Base-by-base conservation (phyloP, 345 rosid species). In the Rhizophora mangle region DNA sequence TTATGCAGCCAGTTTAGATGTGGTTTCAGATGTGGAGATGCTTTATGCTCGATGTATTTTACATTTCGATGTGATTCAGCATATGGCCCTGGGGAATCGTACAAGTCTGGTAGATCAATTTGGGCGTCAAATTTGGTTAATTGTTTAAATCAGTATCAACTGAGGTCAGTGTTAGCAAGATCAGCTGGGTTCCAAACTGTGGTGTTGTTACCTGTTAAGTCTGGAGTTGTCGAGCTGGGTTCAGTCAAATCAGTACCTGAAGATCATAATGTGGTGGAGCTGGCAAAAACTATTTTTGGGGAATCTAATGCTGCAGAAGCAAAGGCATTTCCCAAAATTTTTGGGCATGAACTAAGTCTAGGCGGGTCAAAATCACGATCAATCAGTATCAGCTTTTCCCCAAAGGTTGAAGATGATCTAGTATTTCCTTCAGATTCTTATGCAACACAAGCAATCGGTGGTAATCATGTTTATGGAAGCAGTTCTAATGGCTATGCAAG, bases 181-280 rank as follows among this genome's bases (percentile, higher is more conserved):
- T 86, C 88, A 20, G 92, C 94, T 56, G 91, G 96, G 34, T 82
- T 95, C 61, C 86, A 90, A 75, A 88, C 98, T 2, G 87, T 82
- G 15, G 87, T 75, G 58, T 86, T 91, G 72, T 80, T 90, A 34
- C 92, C 97, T 6, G 87, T 84, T 21, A 90, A 85, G 66, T 79
- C 79, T 73, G 99, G 98, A 36, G 94, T 92, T 55, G 84, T 92
- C 62, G 99, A 95, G 82, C 91, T 95, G 26, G 97, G 96, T 75
- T 95, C 98, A 0, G 72, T 86, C 72, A 87, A 82, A 66, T 68
- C 67, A 19, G 83, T 89, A 59, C 88, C 87, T 0, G 94, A 95
- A 70, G 93, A 91, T 29, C 85, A 80, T 63, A 78, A 76, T 73
- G 55, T 76, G 63, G 73, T 85, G 76, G 93, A 92, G 82, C 82